A percentile compares a stretch with the other conserved stretches of the same genome.
Evolutionary conservation across 169 alveolate species (phyloP).

Genomic region (Cryptosporidium sp.): DNA sequence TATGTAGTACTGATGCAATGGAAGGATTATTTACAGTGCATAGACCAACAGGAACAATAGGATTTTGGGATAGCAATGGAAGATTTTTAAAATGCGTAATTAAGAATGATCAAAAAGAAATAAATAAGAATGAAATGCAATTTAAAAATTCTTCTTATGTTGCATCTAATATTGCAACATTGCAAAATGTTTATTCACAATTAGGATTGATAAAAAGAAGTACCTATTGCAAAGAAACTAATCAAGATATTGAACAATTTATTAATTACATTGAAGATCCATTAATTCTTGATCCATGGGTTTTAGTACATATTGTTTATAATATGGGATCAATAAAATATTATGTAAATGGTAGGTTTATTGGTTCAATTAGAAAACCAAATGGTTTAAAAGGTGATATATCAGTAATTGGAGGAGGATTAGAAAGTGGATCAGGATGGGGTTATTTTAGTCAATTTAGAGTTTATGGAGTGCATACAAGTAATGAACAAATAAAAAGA

Average conservation of each 20-base stretch:
- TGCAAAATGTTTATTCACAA: constrained; percentile 50
- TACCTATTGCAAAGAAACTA: constrained; percentile 43
- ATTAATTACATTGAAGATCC: constrained; percentile 63
- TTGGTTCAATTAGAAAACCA: constrained; percentile 64
- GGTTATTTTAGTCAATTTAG: constrained; percentile 74
- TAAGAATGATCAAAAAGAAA: constrained; percentile 15
- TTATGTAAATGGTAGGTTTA: constrained; percentile 56
- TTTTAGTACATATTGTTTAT: constrained; percentile 71
- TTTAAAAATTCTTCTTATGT: constrained; percentile 14
- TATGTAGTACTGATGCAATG: constrained; percentile 74
- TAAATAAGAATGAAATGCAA: constrained; percentile 16
- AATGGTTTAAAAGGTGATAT: constrained; percentile 75
- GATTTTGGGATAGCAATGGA: constrained; percentile 76
- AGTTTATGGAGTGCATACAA: constrained; percentile 61
- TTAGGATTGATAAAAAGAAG: constrained; percentile 47
- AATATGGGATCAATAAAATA: constrained; percentile 72
- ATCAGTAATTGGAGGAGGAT: constrained; percentile 60
- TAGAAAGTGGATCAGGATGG: constrained; percentile 74
- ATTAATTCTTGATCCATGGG: constrained; percentile 70
- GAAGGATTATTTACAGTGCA: constrained; percentile 73
- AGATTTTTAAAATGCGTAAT: constrained; percentile 68
- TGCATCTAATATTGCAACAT: constrained; percentile 50
- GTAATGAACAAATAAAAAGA: constrained; percentile 62
- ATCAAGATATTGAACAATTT: constrained; percentile 64
- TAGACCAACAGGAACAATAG: constrained; percentile 61